Evolutionary conservation across 1,284 basidiomycete genomes (phyloP), one percentile per base, ranked within the genome.

Genomic region (Ustilago sp.): DNA sequence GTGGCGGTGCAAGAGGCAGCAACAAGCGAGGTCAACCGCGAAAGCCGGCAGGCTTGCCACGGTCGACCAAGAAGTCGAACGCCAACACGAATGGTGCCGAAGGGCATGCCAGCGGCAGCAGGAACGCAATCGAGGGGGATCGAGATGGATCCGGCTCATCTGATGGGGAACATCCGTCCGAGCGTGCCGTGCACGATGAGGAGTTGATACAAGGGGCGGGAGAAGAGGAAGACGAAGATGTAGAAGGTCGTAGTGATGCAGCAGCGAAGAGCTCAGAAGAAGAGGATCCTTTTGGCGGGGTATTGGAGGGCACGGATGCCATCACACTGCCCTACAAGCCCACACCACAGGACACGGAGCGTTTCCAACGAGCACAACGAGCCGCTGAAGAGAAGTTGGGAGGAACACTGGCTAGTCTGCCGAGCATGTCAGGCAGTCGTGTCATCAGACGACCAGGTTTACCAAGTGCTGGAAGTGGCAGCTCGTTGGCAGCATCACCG

Each of bases 231-330:
- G 72, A 64, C 0, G 66, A 72, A 1, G 59, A 68, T 11, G 54
- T 56, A 45, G 43, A 45, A n/a, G 61, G 58, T 15, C 47, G 51
- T 9, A 61, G 73, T 5, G 67, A 63, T 19, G 79, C 75, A 23
- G 69, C 50, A 2, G 68, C 65, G 12, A 66, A 48, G 63, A 57
- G 55, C 52, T 60, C 63, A 17, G 76, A 68, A 28, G 79, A 76
- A 79, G 87, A 79, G 68, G 87, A 60, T 88, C 94, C 65, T 94
- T 96, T 86, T 92, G 95, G 64, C 93, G 95, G 45, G 88, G 95
- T 62, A 9, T 88, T 98, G 59, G 87, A 86, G 17, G 88, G 89
- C 0, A 88, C 89, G 15, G 93, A 98, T 60, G 91, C 94, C 34
- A 93, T 94, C 84, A 92, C 90, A 34, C 87, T 89, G 19, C 91